These are phyloP conservation scores for Gentiana dahurica DNA, from an alignment of 257 asterid species.

Conservation along the genomic window DNA sequence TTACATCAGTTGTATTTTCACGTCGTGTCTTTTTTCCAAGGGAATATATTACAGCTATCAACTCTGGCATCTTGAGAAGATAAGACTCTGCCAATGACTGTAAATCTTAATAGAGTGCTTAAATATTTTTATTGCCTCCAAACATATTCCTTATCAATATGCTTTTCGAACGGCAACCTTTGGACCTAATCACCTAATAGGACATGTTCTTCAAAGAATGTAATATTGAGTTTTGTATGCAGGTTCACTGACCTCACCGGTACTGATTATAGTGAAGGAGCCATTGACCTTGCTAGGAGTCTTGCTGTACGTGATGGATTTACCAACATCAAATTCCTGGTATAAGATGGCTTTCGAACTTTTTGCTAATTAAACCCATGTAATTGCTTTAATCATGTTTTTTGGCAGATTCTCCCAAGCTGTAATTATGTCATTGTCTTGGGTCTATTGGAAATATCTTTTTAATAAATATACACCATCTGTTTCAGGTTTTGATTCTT, in stretches of 20 bases:
- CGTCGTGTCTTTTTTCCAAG: not conserved
- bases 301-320: conserved; percentile 88
- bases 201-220: conserved; percentile 4
- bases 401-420: not conserved
- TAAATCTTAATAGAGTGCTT: too few species aligned
- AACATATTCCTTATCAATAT: not conserved
- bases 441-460: not conserved
- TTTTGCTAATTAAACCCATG: not conserved
- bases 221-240: conserved; percentile 16
- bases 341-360: conserved; percentile 18
- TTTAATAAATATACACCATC: not conserved
- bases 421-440: not conserved
- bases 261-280: conserved; percentile 94
- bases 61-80: too few species aligned
- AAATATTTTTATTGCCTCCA: not conserved
- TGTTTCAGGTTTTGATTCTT: conserved; percentile 9
- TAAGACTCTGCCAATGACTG: too few species aligned
- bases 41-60: not conserved
- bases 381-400: too few species aligned
- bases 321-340: conserved; percentile 66
- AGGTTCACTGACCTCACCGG: conserved; percentile 98
- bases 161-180: not conserved
- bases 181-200: not conserved
- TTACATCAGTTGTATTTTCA: not conserved
- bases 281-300: conserved; percentile 72